phyloP scores from a whole-genome alignment of 2,329 filamentous ascomycete species.

The Colletotrichum euphorbiae region DNA sequence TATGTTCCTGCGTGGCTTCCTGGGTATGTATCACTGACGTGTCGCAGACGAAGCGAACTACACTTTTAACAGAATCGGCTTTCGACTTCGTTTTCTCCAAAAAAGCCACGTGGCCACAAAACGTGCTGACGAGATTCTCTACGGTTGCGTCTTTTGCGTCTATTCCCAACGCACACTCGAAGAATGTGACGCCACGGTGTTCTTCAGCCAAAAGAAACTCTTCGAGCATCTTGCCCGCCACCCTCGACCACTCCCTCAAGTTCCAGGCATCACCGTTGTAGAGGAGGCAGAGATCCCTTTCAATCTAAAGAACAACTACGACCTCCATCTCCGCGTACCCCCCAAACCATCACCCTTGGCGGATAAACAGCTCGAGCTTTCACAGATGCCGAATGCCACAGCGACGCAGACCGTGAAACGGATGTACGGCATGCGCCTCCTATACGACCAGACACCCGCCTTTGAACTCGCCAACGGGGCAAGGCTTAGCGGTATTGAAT shows the following conservation, averaged over 20 bases:
- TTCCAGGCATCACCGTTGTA: slow-evolving; percentile 62
- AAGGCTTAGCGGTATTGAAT: slow-evolving; percentile 62
- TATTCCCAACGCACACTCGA: slow-evolving; percentile 61
- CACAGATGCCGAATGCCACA: slow-evolving; percentile 56
- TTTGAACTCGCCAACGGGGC: slow-evolving; percentile 62
- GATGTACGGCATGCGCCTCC: slow-evolving; percentile 58
- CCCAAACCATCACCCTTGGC: slow-evolving; percentile 55
- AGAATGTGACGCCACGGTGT: slow-evolving; percentile 67
- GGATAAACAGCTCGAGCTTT: slow-evolving; percentile 55
- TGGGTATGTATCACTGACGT: background rate
- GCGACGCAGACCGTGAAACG: slow-evolving; percentile 61
- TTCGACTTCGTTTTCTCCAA: slow-evolving; percentile 66
- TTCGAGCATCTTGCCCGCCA: slow-evolving; percentile 66
- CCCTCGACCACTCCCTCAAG: slow-evolving; percentile 62
- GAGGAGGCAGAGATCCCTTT: slow-evolving; percentile 56
- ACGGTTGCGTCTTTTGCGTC: slow-evolving; percentile 67
- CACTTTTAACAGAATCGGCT: slow-evolving; percentile 58
- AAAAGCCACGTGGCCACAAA: slow-evolving; percentile 65
- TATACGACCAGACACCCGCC: slow-evolving; percentile 58
- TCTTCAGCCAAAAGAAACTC: slow-evolving; percentile 64
- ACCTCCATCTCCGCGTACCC: slow-evolving; percentile 61
- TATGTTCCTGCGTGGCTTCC: slow-evolving; percentile 46
- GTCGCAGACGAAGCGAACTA: slow-evolving; percentile 61
- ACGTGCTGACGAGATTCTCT: slow-evolving; percentile 64
- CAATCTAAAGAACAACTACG: slow-evolving; percentile 61